Evolutionary conservation across 306 rosid genomes (phyloP).

Genomic region (Echinosophora koreensis): DNA sequence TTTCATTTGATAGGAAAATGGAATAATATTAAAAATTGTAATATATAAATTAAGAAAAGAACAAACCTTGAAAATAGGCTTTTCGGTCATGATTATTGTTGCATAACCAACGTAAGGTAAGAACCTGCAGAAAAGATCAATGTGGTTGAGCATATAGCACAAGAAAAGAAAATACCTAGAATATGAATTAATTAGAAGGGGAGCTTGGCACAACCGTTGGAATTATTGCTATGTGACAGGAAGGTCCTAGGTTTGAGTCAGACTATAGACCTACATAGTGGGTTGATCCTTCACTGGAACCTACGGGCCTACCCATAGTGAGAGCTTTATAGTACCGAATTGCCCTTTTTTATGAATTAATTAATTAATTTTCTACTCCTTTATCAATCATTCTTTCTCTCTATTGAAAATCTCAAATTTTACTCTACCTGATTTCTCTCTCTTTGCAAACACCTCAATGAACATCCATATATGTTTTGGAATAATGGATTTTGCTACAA

Average conservation of each 20-base stretch:
- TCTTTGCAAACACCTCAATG: background rate
- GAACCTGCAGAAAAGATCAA: conserved; percentile 55
- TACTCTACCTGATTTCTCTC: background rate
- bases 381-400: background rate
- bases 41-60: background rate
- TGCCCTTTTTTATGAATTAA: background rate
- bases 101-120: conserved; percentile 78
- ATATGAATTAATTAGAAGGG: too few relatives aligned
- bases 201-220: too few relatives aligned
- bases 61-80: conserved; percentile 79
- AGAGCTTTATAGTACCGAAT: too few relatives aligned
- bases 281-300: too few relatives aligned
- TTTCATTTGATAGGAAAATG: background rate
- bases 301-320: too few relatives aligned
- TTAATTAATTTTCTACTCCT: background rate
- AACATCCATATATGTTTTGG: background rate
- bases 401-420: background rate
- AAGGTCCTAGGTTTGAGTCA: too few relatives aligned
- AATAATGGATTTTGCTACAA: background rate
- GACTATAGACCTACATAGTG: too few relatives aligned
- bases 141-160: background rate
- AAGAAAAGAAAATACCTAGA: background rate
- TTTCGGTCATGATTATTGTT: conserved; percentile 76
- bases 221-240: too few relatives aligned
- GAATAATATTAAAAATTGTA: background rate